phyloP scores from a whole-genome alignment of 257 asterid genomes.

The Capsicum baccatum region DNA sequence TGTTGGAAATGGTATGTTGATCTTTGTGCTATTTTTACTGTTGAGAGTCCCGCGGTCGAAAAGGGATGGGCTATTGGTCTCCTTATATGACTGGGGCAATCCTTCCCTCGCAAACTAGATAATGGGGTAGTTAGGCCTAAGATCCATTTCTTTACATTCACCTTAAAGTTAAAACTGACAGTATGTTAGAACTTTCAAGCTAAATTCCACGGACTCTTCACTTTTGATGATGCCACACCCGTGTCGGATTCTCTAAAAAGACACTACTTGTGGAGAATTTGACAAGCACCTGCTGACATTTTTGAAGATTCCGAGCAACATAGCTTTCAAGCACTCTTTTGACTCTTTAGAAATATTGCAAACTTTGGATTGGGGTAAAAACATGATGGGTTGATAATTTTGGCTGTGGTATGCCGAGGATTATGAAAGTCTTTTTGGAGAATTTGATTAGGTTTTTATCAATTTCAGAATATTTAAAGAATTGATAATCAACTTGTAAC shows the following conservation, averaged over 20 bases:
- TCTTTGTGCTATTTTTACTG: conserved; percentile 6
- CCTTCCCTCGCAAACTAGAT: no score
- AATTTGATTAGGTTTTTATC: not conserved
- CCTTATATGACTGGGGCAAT: no score
- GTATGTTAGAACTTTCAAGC: not conserved
- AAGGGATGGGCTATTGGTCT: no score
- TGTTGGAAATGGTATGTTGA: not conserved
- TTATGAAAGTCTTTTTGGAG: not conserved
- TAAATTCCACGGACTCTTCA: no score
- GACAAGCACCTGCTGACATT: no score
- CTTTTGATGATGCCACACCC: no score
- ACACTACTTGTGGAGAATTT: no score
- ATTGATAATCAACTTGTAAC: not conserved
- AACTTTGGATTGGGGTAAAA: not conserved
- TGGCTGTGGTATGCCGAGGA: not conserved
- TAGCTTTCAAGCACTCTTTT: not conserved
- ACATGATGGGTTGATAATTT: not conserved
- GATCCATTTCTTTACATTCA: not conserved
- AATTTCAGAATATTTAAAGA: not conserved
- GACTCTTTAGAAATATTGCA: not conserved
- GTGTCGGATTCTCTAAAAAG: no score
- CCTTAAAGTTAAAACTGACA: not conserved
- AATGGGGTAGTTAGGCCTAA: no score
- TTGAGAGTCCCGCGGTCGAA: no score
- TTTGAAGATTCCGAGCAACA: no score